phyloP scores from a whole-genome alignment of 306 rosid species.

The Vigna hirtella region DNA sequence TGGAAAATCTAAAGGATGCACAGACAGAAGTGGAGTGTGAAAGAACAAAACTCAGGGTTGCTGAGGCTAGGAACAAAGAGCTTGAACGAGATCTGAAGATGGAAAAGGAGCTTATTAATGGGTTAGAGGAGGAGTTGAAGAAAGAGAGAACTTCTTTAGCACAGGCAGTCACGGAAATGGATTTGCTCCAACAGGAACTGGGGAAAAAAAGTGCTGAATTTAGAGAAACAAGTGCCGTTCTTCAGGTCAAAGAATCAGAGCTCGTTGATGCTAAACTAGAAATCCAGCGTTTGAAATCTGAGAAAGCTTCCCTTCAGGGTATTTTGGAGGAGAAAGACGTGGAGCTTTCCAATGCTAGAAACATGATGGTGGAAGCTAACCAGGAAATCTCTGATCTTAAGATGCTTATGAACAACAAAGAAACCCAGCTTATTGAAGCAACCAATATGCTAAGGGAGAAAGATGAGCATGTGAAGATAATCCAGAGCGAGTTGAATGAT shows the following conservation, averaged over 20 bases:
- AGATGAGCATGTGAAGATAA: slow-evolving; percentile 66
- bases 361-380: slow-evolving; percentile 62
- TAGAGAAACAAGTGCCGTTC: slow-evolving; percentile 54
- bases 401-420: slow-evolving; percentile 70
- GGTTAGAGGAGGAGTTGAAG: slow-evolving; percentile 70
- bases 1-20: slow-evolving; percentile 69
- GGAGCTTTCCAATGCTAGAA: slow-evolving; percentile 83
- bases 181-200: slow-evolving; percentile 66
- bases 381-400: slow-evolving; percentile 75
- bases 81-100: slow-evolving; percentile 63
- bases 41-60: slow-evolving; percentile 63
- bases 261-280: slow-evolving; percentile 82
- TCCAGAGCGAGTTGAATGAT: slow-evolving; percentile 60
- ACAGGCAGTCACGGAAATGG: slow-evolving; percentile 66
- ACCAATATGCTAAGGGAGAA: slow-evolving; percentile 75
- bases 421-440: slow-evolving; percentile 78
- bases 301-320: slow-evolving; percentile 69
- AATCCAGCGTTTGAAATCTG: slow-evolving; percentile 83
- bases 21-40: slow-evolving; percentile 81
- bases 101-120: slow-evolving; percentile 68
- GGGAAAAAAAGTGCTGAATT: slow-evolving; percentile 57
- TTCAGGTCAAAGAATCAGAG: slow-evolving; percentile 69
- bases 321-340: slow-evolving; percentile 80
- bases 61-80: slow-evolving; percentile 70
- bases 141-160: slow-evolving; percentile 69